A percentile compares a stretch with the other conserved stretches of the same genome.
Evolutionary conservation across 202 grass and related monocot species (phyloP).

Genomic region (Saccharum hybrid): DNA sequence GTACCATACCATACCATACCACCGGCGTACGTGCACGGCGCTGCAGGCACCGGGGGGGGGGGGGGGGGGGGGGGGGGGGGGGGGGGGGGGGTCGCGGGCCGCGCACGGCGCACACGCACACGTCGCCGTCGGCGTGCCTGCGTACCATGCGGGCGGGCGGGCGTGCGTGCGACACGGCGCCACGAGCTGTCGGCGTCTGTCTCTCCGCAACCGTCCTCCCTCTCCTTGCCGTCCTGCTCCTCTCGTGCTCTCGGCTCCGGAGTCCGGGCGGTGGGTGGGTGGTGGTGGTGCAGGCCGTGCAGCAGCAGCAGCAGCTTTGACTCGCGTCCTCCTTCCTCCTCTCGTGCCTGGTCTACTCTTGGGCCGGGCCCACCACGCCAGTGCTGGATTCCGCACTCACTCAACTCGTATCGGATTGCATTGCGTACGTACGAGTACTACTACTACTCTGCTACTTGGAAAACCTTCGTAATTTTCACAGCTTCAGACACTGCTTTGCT

Average conservation of each 20-base stretch:
- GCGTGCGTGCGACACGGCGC: conserved; percentile 30
- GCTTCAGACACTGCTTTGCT: neutral
- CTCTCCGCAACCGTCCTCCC: neutral
- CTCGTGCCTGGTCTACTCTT: neutral
- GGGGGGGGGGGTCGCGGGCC: no score
- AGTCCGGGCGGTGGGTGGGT: neutral
- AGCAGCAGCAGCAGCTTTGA: neutral
- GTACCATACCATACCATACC: no score
- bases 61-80: no score
- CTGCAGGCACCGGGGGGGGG: no score
- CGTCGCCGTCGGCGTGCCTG: neutral
- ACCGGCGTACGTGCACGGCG: neutral
- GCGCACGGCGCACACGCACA: neutral
- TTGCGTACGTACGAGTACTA: no score
- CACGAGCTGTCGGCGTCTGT: conserved; percentile 43
- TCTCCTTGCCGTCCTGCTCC: neutral
- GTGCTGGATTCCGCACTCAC: neutral
- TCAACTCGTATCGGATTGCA: no score
- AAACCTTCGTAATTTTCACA: neutral
- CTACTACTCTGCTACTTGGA: no score
- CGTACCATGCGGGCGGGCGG: neutral
- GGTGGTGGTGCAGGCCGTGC: neutral
- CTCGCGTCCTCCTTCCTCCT: no score
- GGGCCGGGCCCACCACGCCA: neutral
- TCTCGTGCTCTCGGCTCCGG: neutral